These are phyloP conservation scores for Mycena rosella DNA, from an alignment of 768 basidiomycete species.

Conservation along the genomic window DNA sequence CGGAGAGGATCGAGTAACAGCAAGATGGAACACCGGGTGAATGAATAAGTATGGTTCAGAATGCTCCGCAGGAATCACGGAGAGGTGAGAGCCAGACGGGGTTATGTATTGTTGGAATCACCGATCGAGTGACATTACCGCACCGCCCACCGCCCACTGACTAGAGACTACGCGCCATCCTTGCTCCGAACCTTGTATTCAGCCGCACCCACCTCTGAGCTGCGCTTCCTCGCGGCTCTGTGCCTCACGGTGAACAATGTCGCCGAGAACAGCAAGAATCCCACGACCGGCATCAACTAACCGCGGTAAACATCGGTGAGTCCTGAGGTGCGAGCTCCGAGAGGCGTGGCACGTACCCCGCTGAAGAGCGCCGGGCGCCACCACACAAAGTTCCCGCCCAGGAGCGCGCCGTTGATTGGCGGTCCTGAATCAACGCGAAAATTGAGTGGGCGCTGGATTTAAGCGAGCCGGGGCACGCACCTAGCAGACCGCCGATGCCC, in stretches of 20 bases:
- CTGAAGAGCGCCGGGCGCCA: constrained; percentile 56
- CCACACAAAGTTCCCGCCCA: constrained; percentile 50
- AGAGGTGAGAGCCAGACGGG: no score
- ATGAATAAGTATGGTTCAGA: no score
- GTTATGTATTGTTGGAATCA: no score
- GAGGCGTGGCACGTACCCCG: constrained; percentile 35
- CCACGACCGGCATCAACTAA: constrained; percentile 3
- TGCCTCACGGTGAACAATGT: neutral
- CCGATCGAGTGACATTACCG: no score
- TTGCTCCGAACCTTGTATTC: no score
- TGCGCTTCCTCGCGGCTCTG: neutral
- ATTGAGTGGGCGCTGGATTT: neutral
- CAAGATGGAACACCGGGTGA: no score
- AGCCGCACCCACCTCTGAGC: no score
- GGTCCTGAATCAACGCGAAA: constrained; percentile 40
- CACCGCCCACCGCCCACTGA: no score
- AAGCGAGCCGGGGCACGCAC: neutral
- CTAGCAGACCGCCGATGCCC: constrained; percentile 6
- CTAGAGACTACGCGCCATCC: no score
- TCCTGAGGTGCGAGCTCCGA: neutral
- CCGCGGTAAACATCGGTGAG: neutral
- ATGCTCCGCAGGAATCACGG: no score
- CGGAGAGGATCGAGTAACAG: no score
- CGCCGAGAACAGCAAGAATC: constrained; percentile 7
- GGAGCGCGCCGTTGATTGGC: constrained; percentile 53